Base-by-base conservation (phyloP, 23 red algal species). In the Gracilaria vermiculophylla region DNA sequence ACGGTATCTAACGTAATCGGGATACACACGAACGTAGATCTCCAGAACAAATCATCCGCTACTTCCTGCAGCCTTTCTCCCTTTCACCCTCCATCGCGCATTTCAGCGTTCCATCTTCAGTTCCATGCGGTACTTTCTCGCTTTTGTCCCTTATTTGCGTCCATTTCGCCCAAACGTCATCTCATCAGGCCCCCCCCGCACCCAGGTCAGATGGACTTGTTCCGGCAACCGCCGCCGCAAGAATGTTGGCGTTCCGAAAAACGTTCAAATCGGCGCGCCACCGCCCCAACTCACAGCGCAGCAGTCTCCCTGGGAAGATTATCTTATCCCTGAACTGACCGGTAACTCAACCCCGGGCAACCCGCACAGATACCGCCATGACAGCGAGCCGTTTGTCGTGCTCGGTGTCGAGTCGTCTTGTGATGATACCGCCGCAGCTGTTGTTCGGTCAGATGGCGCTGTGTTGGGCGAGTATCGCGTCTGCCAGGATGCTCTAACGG, bases 361-460 rank as follows among this genome's bases (percentile, higher is more conserved):
- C 49, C 87, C 87, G 19, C 23, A 17, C 1, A 69, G 76, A 19
- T 91, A 76, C 49, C 23, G 19, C 42, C 25, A 45, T 14, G 41
- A 53, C 29, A 32, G 37, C 15, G 62, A 53, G 9, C 44, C 90
- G 1, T 93, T 93, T 57, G 4, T 88, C 17, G 97, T 99, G 0
- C 82, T 99, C 0, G 97, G 97, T 51, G 92, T 99, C 20, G 97
- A 99, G 77, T 92, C 91, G 41, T 94, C 91, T 37, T 99, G 97
- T 74, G 97, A 99, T 70, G 97, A 99, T 48, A 99, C 97, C 13
- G 97, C 93, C 0, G 97, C 92, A 19, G 97, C 97, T 12, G 81
- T 99, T 23, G 89, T 99, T 27, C 64, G 75, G 12, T 92, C 90
- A 8, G 72, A 82, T 43, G 97, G 97, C 35, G 41, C 41, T 9